Base-by-base conservation (phyloP, 176 grass and related monocot genomes). In the Chloris gayana region DNA sequence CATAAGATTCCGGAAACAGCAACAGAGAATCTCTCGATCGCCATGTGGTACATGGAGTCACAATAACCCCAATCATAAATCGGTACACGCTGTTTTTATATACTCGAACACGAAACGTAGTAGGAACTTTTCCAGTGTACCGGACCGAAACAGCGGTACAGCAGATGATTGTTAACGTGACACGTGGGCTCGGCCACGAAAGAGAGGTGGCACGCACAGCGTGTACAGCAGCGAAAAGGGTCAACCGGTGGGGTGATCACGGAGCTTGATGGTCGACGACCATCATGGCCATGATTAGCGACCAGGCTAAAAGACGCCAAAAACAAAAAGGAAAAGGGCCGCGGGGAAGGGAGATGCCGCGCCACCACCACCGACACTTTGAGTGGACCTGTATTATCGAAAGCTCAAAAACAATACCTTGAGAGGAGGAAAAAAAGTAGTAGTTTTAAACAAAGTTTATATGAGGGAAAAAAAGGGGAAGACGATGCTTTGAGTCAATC, bases 291-390 rank as follows among this genome's bases (percentile, higher is more conserved):
- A 72, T 58, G 54, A 82, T 72, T 38, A 56, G 37, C 14, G 63
- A 62, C 74, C 74, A 68, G 39, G 3, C 56, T 58, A 58, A 84
- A 89, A 89, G 64, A 81, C 64, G 39, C 44, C 24, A 29, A 32
- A 26, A 3, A 45, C 1, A 29, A 34, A 74, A 64, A 14, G 5
- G 14, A 41, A 10, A 24, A 56, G 38, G 17, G 47, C 47, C 47
- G 15, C 10, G 44, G 11, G 13, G 10, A 9, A 45, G 44, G 11
- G 15, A 18, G 45, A 47, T 47, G 14, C 14, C 14, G 22, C 27
- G 59, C 25, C 76, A 77, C 72, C 82, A 76, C 82, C 87, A 89
- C 87, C 87, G 77, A 81, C 87, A 89, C 35, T 81, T 72, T 89
- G 27, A 64, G 82, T 85, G 77, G 77, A 77, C 82, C 77, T 75